These are phyloP conservation scores for Phenoliferia sp. DNA, from an alignment of 1,284 basidiomycete species.

Conservation along the genomic window DNA sequence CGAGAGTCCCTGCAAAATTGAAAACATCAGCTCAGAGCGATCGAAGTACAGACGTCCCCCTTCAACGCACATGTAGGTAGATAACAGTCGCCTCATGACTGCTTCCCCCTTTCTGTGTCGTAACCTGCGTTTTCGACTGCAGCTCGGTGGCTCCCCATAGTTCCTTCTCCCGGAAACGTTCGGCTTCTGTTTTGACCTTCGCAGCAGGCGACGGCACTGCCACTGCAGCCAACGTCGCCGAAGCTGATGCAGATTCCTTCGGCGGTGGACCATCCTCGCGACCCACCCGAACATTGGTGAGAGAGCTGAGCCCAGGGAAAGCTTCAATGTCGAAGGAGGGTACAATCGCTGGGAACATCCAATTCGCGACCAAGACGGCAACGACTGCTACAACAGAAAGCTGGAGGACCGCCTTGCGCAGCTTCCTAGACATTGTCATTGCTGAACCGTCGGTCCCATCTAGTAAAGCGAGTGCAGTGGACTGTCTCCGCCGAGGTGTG, in stretches of 20 bases:
- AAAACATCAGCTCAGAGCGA: neutral
- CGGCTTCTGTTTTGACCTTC: neutral
- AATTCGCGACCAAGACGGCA: neutral
- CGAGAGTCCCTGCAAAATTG: conserved; percentile 12
- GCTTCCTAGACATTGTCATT: neutral
- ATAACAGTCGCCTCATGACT: conserved; percentile 18
- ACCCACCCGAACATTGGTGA: no score
- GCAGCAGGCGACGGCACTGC: neutral
- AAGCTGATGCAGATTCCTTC: neutral
- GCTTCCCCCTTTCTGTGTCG: neutral
- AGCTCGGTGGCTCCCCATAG: neutral
- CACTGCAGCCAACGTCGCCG: neutral
- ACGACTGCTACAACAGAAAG: neutral
- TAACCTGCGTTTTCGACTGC: neutral
- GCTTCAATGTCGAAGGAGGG: neutral
- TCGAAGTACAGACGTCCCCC: no score
- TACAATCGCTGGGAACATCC: neutral
- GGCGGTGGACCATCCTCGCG: no score
- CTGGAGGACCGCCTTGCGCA: neutral
- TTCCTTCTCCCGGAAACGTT: neutral
- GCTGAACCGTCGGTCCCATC: neutral
- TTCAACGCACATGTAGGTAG: conserved; percentile 17
- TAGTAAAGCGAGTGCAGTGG: neutral
- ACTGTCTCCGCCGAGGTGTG: neutral
- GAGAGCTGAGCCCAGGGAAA: no score